phyloP scores from a whole-genome alignment of 768 basidiomycete species.

The Pluteus cervinus region DNA sequence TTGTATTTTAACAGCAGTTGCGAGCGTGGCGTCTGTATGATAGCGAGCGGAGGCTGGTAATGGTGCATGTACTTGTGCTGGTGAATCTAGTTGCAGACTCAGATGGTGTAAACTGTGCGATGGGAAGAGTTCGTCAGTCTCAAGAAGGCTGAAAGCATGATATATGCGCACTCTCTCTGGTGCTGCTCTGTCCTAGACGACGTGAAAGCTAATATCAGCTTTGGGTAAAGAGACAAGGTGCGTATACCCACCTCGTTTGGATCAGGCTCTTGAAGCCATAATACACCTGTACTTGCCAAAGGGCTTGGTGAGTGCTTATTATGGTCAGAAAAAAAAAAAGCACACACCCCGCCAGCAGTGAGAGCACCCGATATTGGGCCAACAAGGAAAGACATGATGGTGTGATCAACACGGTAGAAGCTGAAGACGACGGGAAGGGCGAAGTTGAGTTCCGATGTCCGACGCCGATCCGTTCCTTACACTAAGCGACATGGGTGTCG shows the following conservation, averaged over 20 bases:
- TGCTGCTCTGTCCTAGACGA: slow-evolving; percentile 46
- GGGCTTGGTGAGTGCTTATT: neutral
- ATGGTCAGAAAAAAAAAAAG: neutral
- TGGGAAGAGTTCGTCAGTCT: neutral
- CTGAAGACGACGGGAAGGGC: too few species aligned
- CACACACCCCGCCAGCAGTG: slow-evolving; percentile 58
- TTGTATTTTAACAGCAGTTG: slow-evolving; percentile 41
- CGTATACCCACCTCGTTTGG: slow-evolving; percentile 39
- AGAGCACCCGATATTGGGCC: slow-evolving; percentile 69
- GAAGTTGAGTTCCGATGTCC: too few species aligned
- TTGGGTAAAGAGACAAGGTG: neutral
- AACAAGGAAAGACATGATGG: slow-evolving; percentile 50
- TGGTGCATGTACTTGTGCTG: slow-evolving; percentile 41
- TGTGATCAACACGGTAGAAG: too few species aligned
- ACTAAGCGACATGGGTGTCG: too few species aligned
- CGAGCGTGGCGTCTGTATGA: slow-evolving; percentile 39
- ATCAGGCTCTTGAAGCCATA: slow-evolving; percentile 69
- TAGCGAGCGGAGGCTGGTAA: slow-evolving; percentile 49
- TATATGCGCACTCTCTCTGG: slow-evolving; percentile 48
- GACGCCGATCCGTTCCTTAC: too few species aligned
- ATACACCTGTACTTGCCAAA: slow-evolving; percentile 40
- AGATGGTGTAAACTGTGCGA: slow-evolving; percentile 39
- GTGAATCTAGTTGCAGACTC: slow-evolving; percentile 47
- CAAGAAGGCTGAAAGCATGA: too few species aligned
- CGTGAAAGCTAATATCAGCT: slow-evolving; percentile 3